Evolutionary conservation across 2,329 filamentous ascomycete genomes (phyloP), one percentile per base, ranked within the genome.

Genomic region (Bertia moriformis): DNA sequence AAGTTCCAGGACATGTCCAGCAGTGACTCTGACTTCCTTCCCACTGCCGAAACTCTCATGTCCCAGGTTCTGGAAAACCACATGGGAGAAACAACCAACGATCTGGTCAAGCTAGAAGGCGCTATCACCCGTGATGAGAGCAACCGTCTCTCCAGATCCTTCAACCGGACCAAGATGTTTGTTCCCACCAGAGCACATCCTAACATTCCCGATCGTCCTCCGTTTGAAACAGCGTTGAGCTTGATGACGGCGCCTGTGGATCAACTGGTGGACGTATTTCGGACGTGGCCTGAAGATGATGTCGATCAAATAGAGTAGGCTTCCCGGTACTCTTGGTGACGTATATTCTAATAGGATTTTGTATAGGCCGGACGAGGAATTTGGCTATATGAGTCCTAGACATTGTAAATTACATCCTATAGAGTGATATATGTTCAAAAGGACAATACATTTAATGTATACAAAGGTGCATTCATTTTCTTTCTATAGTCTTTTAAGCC

Each of bases 181-280:
- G 58, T 61, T 3, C 66, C 65, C 2, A 60, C 59, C 3, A 56
- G 62, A 18, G 56, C 56, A 18, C 64, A 67, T 46, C 63, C 63
- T n/a, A 50, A 47, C 37, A 52, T 58, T 1, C 65, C 65, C 2
- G 58, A 66, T 42, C 62, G 61, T 38, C 65, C 64, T 1, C 62
- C 61, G 0, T 71, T 67, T 42, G 67, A 70, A 54, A 70, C 64
- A 0, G 61, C 59, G 0, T 56, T 57, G 18, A 64, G 61, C 0
- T 46, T 73, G 24, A 47, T 73, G 50, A 53, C 62, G 1, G 67
- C 68, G 10, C 69, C 69, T 0, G 52, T 73, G n/a, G 70, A 73
- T 49, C 62, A 62, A 41, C 44, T 73, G 15, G 51, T 52, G 22
- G 66, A 72, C 53, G 37, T 71, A 3, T 69, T 73, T 45, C 52